Base-by-base conservation (phyloP, 208 protist species). In the Kentomonas sorsogonicus region DNA sequence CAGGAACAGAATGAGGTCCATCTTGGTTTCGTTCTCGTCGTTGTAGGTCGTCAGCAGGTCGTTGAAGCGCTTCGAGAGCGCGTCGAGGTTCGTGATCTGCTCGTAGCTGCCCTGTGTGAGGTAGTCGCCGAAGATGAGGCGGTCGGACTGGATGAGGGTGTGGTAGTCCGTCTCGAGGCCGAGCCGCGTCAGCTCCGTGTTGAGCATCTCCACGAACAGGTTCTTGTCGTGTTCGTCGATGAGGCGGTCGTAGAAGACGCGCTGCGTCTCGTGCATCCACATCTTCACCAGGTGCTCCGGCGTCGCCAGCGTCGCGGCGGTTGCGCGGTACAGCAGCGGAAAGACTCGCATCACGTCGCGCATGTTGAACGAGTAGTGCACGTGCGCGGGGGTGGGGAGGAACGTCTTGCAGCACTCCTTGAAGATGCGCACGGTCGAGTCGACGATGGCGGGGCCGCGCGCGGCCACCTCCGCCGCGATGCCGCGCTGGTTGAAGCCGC, bases 361-460 rank as follows among this genome's bases (percentile, higher is more conserved):
- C 81, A 99, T 85, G 80, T 99, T 99, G 81, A 99, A 99, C 6
- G 95, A 97, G 75, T 99, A 99, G 69, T 99, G 97, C 31, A 97
- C 93, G 60, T 99, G 98, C 6, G 93, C 83, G 13, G 98, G 97
- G 3, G 96, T 99, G 22, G 98, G 98, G 18, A 99, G 63, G 36
- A 99, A 93, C 18, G 77, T 63, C 56, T 89, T 93, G 27, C 64
- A 62, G 67, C 96, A 94, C 33, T 78, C 78, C 36, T 89, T 71
- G 73, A 99, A 99, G 10, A 99, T 55, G 6, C 79, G 65, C 39
- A 99, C 74, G 15, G 97, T 97, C 16, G 84, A 79, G 18, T 91
- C 76, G 4, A 98, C 86, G 27, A 99, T 65, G 1, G 76, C 34
- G 22, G 47, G 38, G 2, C 78, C 55, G 46, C 83, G 53, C 6